Conservation (phyloP, 169 alveolate species). For the Hepatocystis sp. region DNA sequence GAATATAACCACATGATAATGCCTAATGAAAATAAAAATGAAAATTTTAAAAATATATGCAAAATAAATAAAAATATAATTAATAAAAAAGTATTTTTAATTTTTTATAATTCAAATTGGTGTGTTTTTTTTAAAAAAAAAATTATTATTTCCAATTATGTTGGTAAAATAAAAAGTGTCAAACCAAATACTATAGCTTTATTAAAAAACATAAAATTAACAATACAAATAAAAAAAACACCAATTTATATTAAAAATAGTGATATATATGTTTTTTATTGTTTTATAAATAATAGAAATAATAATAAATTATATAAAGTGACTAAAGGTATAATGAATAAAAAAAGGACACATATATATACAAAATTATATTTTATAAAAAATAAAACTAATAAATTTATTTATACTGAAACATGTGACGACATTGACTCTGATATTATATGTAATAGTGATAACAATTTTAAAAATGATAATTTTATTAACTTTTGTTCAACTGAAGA, state of each 20-base stretch:
- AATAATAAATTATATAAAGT: conserved; percentile 12
- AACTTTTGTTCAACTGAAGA: no score
- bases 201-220: conserved; percentile 33
- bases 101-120: conserved; percentile 7
- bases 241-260: conserved; percentile 20
- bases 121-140: conserved; percentile 1
- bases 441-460: not conserved
- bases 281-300: conserved; percentile 15
- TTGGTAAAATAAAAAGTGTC: conserved; percentile 24
- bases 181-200: conserved; percentile 31
- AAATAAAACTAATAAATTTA: no score
- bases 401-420: no score
- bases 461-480: not conserved
- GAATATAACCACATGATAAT: no score
- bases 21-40: not conserved
- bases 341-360: conserved; percentile 25
- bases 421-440: not conserved
- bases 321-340: conserved; percentile 28
- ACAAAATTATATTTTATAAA: conserved; percentile 12
- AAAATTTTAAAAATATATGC: conserved; percentile 2
- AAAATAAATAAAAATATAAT: conserved; percentile 9
- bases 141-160: conserved; percentile 13
- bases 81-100: conserved; percentile 21
- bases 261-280: conserved; percentile 16
- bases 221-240: conserved; percentile 36